A percentile compares a stretch with the other conserved stretches of the same genome.
phyloP scores from a whole-genome alignment of 345 rosid genomes.

The Raphanus sativus region DNA sequence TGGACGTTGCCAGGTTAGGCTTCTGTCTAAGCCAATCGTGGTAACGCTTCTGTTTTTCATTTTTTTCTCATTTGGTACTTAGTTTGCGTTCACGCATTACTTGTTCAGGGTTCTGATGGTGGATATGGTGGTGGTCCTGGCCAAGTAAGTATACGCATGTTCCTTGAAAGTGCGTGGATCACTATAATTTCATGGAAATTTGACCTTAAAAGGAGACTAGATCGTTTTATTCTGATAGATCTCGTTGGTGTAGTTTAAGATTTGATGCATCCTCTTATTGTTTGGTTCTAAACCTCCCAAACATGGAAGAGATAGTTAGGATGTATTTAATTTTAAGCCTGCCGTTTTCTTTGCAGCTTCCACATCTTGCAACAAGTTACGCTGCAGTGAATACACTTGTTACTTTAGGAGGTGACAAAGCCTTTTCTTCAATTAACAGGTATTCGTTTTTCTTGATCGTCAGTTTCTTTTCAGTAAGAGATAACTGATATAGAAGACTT shows the following conservation, averaged over 20 bases:
- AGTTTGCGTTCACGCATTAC: not conserved
- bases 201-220: not conserved
- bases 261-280: slow-evolving; percentile 9
- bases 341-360: slow-evolving; percentile 58
- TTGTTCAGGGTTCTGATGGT: slow-evolving; percentile 71
- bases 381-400: slow-evolving; percentile 90
- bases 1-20: slow-evolving; percentile 73
- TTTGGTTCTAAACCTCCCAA: slow-evolving; percentile 7
- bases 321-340: not conserved
- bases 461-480: not conserved
- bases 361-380: slow-evolving; percentile 95
- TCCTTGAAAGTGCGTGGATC: slow-evolving; percentile 3
- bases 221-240: not conserved
- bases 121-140: slow-evolving; percentile 99
- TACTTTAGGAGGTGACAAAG: slow-evolving; percentile 75
- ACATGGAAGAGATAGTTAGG: slow-evolving; percentile 1
- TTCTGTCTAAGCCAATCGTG: not conserved
- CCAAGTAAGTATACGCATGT: slow-evolving; percentile 64
- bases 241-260: slow-evolving; percentile 1
- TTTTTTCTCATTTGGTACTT: slow-evolving; percentile 3
- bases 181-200: not conserved
- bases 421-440: slow-evolving; percentile 83
- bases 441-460: slow-evolving; percentile 15
- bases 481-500: slow-evolving; percentile 26
- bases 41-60: not conserved